Conservation (phyloP, 441 rosid genomes). For the Mallotus japonicus region DNA sequence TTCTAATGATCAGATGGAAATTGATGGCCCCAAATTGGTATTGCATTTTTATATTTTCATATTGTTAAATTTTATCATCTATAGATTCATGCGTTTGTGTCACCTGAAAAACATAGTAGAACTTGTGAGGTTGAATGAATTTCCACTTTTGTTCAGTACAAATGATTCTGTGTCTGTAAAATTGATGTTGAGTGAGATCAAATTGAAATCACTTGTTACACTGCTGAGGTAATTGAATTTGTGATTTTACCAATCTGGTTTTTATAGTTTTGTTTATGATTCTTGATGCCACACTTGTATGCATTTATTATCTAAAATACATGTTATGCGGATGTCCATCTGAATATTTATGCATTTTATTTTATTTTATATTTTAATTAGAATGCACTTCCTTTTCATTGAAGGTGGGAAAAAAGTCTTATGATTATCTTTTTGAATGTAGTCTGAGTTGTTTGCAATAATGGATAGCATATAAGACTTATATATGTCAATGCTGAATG, state of each 20-base stretch:
- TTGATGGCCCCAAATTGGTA: slow-evolving; percentile 77
- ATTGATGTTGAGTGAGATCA: background rate
- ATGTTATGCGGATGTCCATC: background rate
- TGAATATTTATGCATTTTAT: slow-evolving; percentile 3
- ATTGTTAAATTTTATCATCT: slow-evolving; percentile 12
- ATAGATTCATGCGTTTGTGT: slow-evolving; percentile 3
- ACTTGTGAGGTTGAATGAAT: background rate
- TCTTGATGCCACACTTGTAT: background rate
- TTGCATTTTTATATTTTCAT: slow-evolving; percentile 26
- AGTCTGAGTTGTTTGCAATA: background rate
- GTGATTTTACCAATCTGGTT: background rate
- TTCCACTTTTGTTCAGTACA: background rate
- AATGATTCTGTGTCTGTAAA: background rate
- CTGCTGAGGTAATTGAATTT: background rate
- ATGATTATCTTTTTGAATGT: background rate
- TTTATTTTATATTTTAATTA: background rate
- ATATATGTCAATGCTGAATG: background rate
- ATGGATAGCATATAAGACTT: background rate
- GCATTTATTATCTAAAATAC: background rate
- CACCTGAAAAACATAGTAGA: background rate
- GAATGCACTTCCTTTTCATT: background rate
- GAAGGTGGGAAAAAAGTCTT: background rate
- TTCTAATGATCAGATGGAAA: slow-evolving; percentile 66
- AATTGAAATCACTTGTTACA: background rate
- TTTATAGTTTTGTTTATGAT: background rate